Conservation (phyloP, 2,329 filamentous ascomycete genomes). For the Emergomyces africanus region DNA sequence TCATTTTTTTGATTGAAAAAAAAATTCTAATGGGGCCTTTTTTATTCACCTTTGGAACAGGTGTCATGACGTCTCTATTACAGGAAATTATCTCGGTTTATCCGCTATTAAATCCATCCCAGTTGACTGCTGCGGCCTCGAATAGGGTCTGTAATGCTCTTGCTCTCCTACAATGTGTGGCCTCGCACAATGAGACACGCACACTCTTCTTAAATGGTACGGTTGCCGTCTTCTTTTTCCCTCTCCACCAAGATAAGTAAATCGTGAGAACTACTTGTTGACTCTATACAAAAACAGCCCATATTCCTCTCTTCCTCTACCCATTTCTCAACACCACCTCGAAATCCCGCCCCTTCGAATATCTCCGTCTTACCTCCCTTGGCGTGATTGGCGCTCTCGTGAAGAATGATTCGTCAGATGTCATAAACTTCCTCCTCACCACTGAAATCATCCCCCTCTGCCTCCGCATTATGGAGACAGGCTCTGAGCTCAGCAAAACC, state of each 20-base stretch:
- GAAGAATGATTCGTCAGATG: conserved; percentile 96
- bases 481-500: conserved; percentile 95
- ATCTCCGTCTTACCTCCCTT: conserved; percentile 85
- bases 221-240: conserved; percentile 14
- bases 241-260: background rate
- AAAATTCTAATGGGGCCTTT: too few relatives aligned
- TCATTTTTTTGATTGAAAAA: background rate
- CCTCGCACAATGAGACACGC: conserved; percentile 91
- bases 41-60: conserved; percentile 35
- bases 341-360: conserved; percentile 95
- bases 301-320: conserved; percentile 95
- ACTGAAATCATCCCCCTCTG: conserved; percentile 98
- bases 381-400: conserved; percentile 95
- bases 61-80: conserved; percentile 93
- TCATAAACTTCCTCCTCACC: conserved; percentile 96
- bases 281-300: conserved; percentile 45
- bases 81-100: conserved; percentile 99
- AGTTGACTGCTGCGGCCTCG: conserved; percentile 91
- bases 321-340: conserved; percentile 98
- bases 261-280: background rate
- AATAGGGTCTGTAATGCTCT: conserved; percentile 97
- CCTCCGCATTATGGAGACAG: conserved; percentile 97
- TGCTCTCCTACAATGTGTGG: conserved; percentile 89
- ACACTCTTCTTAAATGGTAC: conserved; percentile 85
- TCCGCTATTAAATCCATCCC: conserved; percentile 87